Evolutionary conservation across 768 basidiomycete genomes (phyloP).

Genomic region (Russula foetens): DNA sequence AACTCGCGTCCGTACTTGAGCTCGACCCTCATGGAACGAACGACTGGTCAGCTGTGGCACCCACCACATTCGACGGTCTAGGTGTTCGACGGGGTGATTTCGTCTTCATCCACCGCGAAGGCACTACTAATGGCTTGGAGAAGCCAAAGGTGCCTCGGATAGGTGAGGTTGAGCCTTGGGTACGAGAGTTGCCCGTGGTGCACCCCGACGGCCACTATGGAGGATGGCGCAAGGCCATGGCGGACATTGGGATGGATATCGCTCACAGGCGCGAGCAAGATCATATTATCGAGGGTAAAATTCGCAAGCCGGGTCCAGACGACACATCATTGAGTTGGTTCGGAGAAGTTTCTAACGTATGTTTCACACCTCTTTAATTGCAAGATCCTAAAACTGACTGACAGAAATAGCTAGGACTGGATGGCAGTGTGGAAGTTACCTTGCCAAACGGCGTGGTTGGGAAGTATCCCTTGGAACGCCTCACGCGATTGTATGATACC

Average conservation of each 20-base stretch:
- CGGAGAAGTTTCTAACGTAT: slow-evolving; percentile 75
- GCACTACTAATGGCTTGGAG: slow-evolving; percentile 63
- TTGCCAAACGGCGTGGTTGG: slow-evolving; percentile 48
- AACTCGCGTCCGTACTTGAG: slow-evolving; percentile 77
- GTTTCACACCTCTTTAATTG: slow-evolving; percentile 21
- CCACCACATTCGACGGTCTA: slow-evolving; percentile 46
- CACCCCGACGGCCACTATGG: slow-evolving; percentile 41
- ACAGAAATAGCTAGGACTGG: slow-evolving; percentile 49
- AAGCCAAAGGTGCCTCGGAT: slow-evolving; percentile 71
- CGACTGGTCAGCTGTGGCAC: slow-evolving; percentile 37
- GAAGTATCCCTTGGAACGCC: slow-evolving; percentile 52
- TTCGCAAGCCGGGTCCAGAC: slow-evolving; percentile 34
- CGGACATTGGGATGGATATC: slow-evolving; percentile 52
- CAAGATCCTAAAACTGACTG: slow-evolving; percentile 4
- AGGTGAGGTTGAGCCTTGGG: slow-evolving; percentile 78
- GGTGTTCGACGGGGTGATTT: slow-evolving; percentile 81
- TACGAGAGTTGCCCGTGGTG: slow-evolving; percentile 47
- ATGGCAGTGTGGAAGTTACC: slow-evolving; percentile 66
- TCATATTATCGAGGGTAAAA: slow-evolving; percentile 31
- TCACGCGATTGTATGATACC: slow-evolving; percentile 75
- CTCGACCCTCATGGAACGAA: slow-evolving; percentile 76
- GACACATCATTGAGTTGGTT: slow-evolving; percentile 60
- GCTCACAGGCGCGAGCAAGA: slow-evolving; percentile 38
- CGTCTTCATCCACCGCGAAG: slow-evolving; percentile 68
- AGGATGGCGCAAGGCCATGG: slow-evolving; percentile 70